A percentile compares a stretch with the other conserved stretches of the same genome.
phyloP scores from a whole-genome alignment of 306 rosid genomes.

The Fragaria vesca region DNA sequence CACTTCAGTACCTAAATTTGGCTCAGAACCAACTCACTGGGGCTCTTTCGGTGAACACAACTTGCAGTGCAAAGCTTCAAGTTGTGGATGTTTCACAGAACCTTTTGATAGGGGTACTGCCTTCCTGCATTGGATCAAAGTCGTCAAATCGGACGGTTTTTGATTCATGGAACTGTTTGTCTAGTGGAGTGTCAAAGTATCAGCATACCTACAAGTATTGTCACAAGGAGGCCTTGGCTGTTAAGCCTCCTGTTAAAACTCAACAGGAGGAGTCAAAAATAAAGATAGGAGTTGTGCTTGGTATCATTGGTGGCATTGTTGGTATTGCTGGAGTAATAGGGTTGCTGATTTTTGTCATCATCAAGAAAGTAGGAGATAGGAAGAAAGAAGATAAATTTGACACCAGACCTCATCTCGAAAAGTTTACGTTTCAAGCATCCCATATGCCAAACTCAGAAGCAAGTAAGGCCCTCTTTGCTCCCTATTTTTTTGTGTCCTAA shows the following conservation, averaged over 20 bases:
- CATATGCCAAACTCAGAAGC: constrained; percentile 40
- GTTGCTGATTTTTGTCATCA: constrained; percentile 40
- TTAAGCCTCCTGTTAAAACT: constrained; percentile 44
- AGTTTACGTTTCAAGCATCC: constrained; percentile 27
- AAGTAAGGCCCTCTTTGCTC: constrained; percentile 47
- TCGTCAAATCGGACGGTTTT: constrained; percentile 44
- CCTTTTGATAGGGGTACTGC: constrained; percentile 62
- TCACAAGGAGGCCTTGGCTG: constrained; percentile 57
- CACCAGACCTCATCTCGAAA: constrained; percentile 45
- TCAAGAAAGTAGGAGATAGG: constrained; percentile 37
- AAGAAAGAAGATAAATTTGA: constrained; percentile 22
- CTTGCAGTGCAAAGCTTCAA: constrained; percentile 48
- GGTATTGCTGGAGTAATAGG: constrained; percentile 43
- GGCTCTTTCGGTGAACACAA: constrained; percentile 41
- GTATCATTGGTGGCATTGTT: constrained; percentile 50
- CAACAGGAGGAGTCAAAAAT: constrained; percentile 32
- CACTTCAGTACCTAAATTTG: constrained; percentile 53
- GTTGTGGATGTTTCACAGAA: constrained; percentile 74
- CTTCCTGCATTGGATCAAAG: constrained; percentile 61
- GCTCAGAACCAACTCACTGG: constrained; percentile 67
- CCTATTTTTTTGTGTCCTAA: not conserved
- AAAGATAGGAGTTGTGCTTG: constrained; percentile 47
- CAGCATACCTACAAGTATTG: constrained; percentile 57
- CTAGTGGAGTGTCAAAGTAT: constrained; percentile 31
- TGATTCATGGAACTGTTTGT: constrained; percentile 73